These are phyloP conservation scores for Silene noctiflora DNA, from an alignment of 179 eudicot genomes.

Conservation along the genomic window DNA sequence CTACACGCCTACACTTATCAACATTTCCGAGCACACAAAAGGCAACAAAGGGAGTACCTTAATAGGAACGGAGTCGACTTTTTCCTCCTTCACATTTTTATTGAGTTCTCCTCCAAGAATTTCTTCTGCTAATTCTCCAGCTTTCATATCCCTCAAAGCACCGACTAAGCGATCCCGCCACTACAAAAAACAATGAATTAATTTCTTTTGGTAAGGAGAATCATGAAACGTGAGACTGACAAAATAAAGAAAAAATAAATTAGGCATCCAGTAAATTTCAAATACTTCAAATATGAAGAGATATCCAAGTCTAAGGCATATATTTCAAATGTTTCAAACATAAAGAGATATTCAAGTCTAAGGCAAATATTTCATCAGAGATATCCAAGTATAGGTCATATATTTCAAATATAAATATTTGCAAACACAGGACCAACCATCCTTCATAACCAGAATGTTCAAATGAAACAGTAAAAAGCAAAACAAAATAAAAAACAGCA, in stretches of 20 bases:
- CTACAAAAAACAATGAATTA: conserved; percentile 34
- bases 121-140: conserved; percentile 53
- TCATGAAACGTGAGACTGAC: not conserved
- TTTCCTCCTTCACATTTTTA: conserved; percentile 45
- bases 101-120: conserved; percentile 41
- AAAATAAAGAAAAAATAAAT: not conserved
- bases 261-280: conserved; percentile 5
- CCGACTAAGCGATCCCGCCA: conserved; percentile 87
- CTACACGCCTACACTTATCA: conserved; percentile 12
- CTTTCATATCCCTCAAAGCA: conserved; percentile 72
- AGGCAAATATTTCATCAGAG: not conserved
- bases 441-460: not conserved
- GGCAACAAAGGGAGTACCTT: conserved; percentile 36
- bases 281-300: too few species aligned
- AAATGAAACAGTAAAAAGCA: not conserved
- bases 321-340: too few species aligned
- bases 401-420: too few species aligned
- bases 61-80: conserved; percentile 29
- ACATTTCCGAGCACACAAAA: not conserved
- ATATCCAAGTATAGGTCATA: not conserved
- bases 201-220: not conserved
- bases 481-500: not conserved
- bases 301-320: too few species aligned
- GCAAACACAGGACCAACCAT: not conserved
- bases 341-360: too few species aligned